A percentile compares a stretch with the other conserved stretches of the same genome.
Conservation (phyloP, 148 eudicot genomes). For the Silene uniflora region DNA sequence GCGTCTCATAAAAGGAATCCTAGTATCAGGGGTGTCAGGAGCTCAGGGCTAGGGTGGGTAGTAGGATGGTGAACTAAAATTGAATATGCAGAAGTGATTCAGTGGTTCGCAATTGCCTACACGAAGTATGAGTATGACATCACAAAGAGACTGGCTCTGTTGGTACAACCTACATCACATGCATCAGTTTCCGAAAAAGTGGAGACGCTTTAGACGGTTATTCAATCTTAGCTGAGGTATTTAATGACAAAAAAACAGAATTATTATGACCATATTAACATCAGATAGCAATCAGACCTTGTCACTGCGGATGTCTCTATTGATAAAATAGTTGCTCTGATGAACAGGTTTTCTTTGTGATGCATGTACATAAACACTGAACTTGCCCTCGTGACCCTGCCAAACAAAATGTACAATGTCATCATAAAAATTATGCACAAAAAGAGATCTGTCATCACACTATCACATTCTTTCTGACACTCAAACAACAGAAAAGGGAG, state of each 20-base stretch:
- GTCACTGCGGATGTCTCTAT: conserved; percentile 70
- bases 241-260: neutral
- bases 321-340: conserved; percentile 59
- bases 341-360: conserved; percentile 59
- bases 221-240: neutral
- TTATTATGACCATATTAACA: neutral
- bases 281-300: conserved; percentile 36
- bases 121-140: neutral
- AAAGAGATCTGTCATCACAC: neutral
- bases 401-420: conserved; percentile 26
- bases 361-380: conserved; percentile 78
- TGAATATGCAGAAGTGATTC: neutral
- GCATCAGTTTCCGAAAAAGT: neutral
- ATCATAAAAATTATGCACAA: neutral
- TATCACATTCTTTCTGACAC: too few species aligned
- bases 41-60: neutral
- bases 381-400: conserved; percentile 89
- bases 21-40: neutral
- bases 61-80: neutral
- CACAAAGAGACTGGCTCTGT: neutral
- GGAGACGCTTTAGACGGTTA: neutral
- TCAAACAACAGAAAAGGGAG: too few species aligned
- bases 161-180: neutral
- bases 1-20: neutral
- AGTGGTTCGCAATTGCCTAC: neutral